phyloP scores from a whole-genome alignment of 1,139 yeast genomes.

The Debaryomyces psychrophilus region DNA sequence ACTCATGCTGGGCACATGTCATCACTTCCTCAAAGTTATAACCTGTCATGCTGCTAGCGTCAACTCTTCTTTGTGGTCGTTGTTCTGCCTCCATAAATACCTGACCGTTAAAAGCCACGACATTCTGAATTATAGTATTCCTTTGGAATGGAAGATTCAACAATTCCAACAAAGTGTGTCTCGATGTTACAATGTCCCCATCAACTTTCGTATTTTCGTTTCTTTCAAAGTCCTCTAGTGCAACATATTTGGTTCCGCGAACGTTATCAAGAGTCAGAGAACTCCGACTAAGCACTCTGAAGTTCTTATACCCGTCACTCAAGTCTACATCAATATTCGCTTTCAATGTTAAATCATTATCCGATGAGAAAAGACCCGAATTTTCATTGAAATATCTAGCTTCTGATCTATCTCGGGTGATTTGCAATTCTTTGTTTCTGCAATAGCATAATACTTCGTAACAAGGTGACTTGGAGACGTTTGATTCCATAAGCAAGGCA shows the following conservation, averaged over 20 bases:
- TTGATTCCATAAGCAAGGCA: slow-evolving; percentile 4
- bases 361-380: slow-evolving; percentile 4
- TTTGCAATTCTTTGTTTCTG: slow-evolving; percentile 11
- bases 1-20: slow-evolving; percentile 1
- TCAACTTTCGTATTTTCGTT: slow-evolving; percentile 7
- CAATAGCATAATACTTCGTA: slow-evolving; percentile 14
- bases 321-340: slow-evolving; percentile 11
- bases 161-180: slow-evolving; percentile 14
- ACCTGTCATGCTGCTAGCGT: slow-evolving; percentile 14
- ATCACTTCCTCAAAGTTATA: slow-evolving; percentile 15
- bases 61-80: slow-evolving; percentile 2
- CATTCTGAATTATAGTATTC: slow-evolving; percentile 4
- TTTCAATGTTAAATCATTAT: not conserved
- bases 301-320: slow-evolving; percentile 10
- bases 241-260: slow-evolving; percentile 14
- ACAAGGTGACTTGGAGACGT: slow-evolving; percentile 6
- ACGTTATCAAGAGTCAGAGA: slow-evolving; percentile 10
- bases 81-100: slow-evolving; percentile 13
- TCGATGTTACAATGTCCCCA: slow-evolving; percentile 12
- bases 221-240: slow-evolving; percentile 11
- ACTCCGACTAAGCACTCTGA: slow-evolving; percentile 8
- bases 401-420: slow-evolving; percentile 9
- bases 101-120: slow-evolving; percentile 14
- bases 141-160: slow-evolving; percentile 9
- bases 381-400: slow-evolving; percentile 10